Evolutionary conservation across 805 yeast genomes (phyloP).

Genomic region (Spathaspora boniae): DNA sequence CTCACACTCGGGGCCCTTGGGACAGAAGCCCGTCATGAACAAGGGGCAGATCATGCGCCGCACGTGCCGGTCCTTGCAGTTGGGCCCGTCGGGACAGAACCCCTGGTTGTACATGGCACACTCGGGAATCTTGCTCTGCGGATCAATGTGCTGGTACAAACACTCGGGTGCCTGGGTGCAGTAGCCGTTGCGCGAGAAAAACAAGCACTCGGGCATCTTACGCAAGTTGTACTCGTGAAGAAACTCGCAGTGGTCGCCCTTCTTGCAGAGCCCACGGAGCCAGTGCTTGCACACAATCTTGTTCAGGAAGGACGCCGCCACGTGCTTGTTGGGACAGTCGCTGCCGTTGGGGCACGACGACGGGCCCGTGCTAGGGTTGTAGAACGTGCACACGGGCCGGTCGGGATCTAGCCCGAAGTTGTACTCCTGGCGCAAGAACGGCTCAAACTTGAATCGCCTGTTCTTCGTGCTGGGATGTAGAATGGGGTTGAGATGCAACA

Average conservation of each 20-base stretch:
- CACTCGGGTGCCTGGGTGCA: slow-evolving; percentile 96
- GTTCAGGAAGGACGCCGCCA: slow-evolving; percentile 46
- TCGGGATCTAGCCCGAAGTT: slow-evolving; percentile 84
- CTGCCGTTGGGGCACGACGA: slow-evolving; percentile 80
- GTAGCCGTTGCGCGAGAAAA: slow-evolving; percentile 75
- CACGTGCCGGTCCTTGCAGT: slow-evolving; percentile 77
- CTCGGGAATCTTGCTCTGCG: slow-evolving; percentile 81
- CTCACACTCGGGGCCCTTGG: slow-evolving; percentile 77
- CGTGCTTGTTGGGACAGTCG: slow-evolving; percentile 86
- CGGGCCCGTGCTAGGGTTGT: slow-evolving; percentile 48
- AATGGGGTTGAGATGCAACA: slow-evolving; percentile 37
- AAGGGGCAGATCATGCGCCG: slow-evolving; percentile 72
- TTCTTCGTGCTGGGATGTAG: slow-evolving; percentile 40
- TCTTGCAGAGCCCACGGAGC: slow-evolving; percentile 95
- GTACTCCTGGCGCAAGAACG: slow-evolving; percentile 74
- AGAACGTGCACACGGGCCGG: slow-evolving; percentile 80
- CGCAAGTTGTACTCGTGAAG: slow-evolving; percentile 90
- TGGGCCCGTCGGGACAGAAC: slow-evolving; percentile 89
- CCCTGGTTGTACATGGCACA: slow-evolving; percentile 84
- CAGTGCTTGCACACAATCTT: slow-evolving; percentile 95
- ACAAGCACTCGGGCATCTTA: slow-evolving; percentile 95
- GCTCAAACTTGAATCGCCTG: slow-evolving; percentile 64
- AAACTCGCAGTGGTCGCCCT: slow-evolving; percentile 94
- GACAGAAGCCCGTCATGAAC: slow-evolving; percentile 89
- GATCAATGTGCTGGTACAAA: slow-evolving; percentile 86